Conservation (phyloP, 345 rosid genomes). For the Melaleuca alternifolia region DNA sequence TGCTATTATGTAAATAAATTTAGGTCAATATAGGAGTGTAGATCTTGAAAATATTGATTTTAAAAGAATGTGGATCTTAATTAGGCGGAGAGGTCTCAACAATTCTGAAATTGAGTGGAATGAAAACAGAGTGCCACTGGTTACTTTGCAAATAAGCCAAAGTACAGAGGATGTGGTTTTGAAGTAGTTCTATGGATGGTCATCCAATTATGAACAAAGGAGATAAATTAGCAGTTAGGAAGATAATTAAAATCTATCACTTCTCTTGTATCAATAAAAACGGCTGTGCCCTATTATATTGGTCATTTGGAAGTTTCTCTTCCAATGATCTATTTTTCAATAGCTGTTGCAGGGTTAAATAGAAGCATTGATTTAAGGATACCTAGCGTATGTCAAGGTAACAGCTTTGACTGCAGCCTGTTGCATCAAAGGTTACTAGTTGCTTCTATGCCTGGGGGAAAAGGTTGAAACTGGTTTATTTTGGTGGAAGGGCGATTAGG, state of each 20-base stretch:
- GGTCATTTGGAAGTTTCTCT: neutral
- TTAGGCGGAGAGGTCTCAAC: neutral
- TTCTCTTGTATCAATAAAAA: neutral
- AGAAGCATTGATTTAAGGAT: too few species aligned
- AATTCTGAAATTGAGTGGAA: neutral
- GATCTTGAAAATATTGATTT: neutral
- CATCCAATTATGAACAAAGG: neutral
- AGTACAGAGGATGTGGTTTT: too few species aligned
- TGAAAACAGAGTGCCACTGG: neutral
- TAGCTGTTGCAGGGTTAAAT: neutral
- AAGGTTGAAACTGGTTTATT: too few species aligned
- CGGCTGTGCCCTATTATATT: neutral
- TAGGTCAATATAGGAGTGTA: neutral
- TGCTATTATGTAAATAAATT: neutral
- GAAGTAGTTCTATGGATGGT: neutral
- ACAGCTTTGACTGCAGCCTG: too few species aligned
- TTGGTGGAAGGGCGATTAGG: too few species aligned
- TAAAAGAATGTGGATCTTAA: neutral
- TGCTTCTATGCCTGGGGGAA: too few species aligned
- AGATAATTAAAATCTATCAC: neutral
- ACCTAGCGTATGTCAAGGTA: too few species aligned
- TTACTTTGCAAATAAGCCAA: neutral
- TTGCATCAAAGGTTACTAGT: too few species aligned
- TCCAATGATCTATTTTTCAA: neutral
- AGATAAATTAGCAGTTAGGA: neutral